phyloP scores from a whole-genome alignment of 768 basidiomycete genomes.

The Mycena pura region DNA sequence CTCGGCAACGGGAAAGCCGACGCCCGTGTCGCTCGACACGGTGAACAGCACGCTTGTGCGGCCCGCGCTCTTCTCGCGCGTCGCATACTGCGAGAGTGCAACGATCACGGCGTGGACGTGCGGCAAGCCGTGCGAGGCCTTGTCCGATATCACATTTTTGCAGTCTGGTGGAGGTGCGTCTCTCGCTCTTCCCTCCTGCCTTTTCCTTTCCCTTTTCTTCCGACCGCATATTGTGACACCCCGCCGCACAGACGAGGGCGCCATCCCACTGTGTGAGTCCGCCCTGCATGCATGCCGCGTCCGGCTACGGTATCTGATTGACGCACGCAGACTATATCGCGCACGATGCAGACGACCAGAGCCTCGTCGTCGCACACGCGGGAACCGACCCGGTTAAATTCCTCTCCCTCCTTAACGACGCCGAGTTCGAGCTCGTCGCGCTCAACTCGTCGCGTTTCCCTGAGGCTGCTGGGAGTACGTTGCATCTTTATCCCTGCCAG shows the following conservation, averaged over 20 bases:
- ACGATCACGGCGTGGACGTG: constrained; percentile 37
- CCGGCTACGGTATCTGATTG: background rate
- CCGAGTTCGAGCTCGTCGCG: constrained; percentile 35
- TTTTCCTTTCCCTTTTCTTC: background rate
- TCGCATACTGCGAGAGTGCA: constrained; percentile 44
- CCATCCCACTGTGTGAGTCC: constrained; percentile 37
- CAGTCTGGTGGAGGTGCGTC: constrained; percentile 43
- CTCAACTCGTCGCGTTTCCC: constrained; percentile 43
- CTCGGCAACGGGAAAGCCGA: constrained; percentile 7
- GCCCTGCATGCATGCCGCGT: constrained; percentile 6
- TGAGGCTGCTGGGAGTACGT: constrained; percentile 31
- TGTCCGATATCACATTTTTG: constrained; percentile 15
- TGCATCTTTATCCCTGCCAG: background rate
- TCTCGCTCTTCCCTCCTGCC: background rate
- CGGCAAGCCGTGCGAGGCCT: constrained; percentile 16
- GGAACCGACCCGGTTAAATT: constrained; percentile 21
- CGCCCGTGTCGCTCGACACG: constrained; percentile 2
- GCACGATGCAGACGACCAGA: constrained; percentile 39
- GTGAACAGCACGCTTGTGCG: constrained; percentile 26
- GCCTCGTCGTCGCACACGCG: constrained; percentile 40
- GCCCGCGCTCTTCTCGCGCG: constrained; percentile 43
- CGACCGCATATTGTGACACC: background rate
- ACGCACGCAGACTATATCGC: constrained; percentile 42
- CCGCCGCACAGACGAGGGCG: constrained; percentile 34
- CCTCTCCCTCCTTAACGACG: constrained; percentile 46